Evolutionary conservation across 257 asterid genomes (phyloP).

Genomic region (Capsicum chinense): DNA sequence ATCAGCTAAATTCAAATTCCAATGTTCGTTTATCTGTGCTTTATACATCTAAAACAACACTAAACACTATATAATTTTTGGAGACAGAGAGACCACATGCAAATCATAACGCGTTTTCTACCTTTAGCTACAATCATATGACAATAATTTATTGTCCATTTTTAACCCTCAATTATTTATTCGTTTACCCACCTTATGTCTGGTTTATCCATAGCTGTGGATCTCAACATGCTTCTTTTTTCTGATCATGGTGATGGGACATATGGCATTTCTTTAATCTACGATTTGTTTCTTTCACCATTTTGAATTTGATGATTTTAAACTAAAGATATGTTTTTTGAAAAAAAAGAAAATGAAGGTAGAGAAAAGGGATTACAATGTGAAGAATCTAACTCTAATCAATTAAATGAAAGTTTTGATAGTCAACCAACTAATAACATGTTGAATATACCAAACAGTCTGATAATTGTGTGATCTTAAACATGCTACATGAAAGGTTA

Average conservation of each 20-base stretch:
- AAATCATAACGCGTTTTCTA: constrained; percentile 11
- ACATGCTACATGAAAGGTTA: no score
- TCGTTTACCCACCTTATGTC: neutral
- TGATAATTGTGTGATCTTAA: neutral
- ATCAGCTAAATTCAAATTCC: no score
- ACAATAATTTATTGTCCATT: neutral
- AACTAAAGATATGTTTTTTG: no score
- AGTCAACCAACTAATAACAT: no score
- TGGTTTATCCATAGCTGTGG: neutral
- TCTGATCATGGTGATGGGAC: neutral
- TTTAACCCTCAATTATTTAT: neutral
- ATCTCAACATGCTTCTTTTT: neutral
- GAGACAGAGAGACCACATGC: neutral
- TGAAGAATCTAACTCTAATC: no score
- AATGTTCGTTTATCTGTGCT: no score
- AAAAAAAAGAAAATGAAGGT: no score
- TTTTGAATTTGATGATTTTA: no score
- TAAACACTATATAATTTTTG: neutral
- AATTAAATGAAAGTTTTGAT: no score
- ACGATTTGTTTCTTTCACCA: neutral
- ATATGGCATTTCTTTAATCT: neutral
- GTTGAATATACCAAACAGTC: no score
- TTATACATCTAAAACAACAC: no score
- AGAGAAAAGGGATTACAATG: no score
- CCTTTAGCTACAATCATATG: neutral